Conservation (phyloP, 441 rosid species). For the Bocquillonia castaneifolia region DNA sequence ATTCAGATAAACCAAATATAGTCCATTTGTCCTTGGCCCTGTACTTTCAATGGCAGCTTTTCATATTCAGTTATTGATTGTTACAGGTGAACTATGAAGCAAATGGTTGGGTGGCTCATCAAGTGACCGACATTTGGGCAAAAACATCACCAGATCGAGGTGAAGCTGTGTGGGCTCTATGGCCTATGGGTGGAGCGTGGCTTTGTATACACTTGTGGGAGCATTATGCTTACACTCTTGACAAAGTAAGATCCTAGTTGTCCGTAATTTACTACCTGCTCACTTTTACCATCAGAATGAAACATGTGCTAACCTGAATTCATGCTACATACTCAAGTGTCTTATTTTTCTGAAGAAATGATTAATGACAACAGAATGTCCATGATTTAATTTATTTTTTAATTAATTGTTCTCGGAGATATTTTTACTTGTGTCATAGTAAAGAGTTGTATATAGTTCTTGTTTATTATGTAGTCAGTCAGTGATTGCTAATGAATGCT, state of each 20-base stretch:
- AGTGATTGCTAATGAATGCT: slow-evolving; percentile 14
- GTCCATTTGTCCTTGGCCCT: too few relatives aligned
- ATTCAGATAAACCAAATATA: too few relatives aligned
- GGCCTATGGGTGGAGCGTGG: slow-evolving; percentile 88
- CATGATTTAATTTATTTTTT: not conserved
- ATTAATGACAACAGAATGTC: not conserved
- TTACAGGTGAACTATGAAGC: slow-evolving; percentile 57
- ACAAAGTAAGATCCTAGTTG: too few relatives aligned
- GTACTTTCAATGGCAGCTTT: not conserved
- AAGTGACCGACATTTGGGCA: slow-evolving; percentile 64
- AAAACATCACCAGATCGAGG: slow-evolving; percentile 62
- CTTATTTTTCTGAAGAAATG: not conserved
- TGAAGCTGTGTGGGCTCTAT: slow-evolving; percentile 54
- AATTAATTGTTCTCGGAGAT: not conserved
- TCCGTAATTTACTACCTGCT: not conserved
- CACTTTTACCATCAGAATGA: not conserved
- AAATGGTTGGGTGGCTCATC: slow-evolving; percentile 65
- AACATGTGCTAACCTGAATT: not conserved
- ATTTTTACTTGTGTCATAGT: not conserved
- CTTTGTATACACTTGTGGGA: slow-evolving; percentile 72
- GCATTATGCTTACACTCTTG: slow-evolving; percentile 54
- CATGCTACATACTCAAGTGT: not conserved
- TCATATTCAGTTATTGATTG: slow-evolving; percentile 17
- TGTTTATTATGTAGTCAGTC: not conserved
- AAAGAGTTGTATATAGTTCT: not conserved